Percentiles rank a stretch among this genome's conserved stretches.
These are phyloP conservation scores for Candida dubliniensis DNA, from an alignment of 1,139 yeast genomes.

Conservation along the genomic window DNA sequence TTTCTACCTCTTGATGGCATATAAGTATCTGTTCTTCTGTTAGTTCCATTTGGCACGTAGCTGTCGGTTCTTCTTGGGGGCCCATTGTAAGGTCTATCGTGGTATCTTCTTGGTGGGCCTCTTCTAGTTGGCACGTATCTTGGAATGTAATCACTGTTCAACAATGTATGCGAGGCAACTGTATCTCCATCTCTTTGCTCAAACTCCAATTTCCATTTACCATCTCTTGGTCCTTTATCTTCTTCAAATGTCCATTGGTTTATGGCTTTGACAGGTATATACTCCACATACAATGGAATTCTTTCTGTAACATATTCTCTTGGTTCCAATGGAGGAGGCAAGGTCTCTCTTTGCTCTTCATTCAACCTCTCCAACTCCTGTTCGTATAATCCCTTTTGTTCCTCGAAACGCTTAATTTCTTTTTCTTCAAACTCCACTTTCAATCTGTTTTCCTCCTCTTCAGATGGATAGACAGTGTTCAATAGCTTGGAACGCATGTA, in stretches of 20 bases:
- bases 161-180: conserved; percentile 41
- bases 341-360: conserved; percentile 11
- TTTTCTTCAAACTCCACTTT: conserved; percentile 22
- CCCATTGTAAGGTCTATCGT: conserved; percentile 6
- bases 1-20: conserved; percentile 18
- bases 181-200: conserved; percentile 29
- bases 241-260: conserved; percentile 51
- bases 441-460: conserved; percentile 25
- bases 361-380: conserved; percentile 12
- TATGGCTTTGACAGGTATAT: conserved; percentile 46
- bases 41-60: conserved; percentile 10
- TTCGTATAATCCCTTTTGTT: conserved; percentile 21
- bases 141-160: conserved; percentile 35
- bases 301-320: conserved; percentile 23
- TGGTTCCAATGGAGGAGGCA: conserved; percentile 20
- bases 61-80: conserved; percentile 9
- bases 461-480: conserved; percentile 33
- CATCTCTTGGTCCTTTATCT: conserved; percentile 43
- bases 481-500: conserved; percentile 32
- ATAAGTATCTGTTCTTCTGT: conserved; percentile 22
- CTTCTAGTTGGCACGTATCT: conserved; percentile 16
- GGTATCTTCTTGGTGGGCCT: conserved; percentile 10
- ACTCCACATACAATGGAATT: conserved; percentile 39
- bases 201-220: conserved; percentile 44
- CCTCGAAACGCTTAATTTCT: conserved; percentile 25